Base-by-base conservation (phyloP, 306 rosid genomes). In the Macrotyloma uniflorum region DNA sequence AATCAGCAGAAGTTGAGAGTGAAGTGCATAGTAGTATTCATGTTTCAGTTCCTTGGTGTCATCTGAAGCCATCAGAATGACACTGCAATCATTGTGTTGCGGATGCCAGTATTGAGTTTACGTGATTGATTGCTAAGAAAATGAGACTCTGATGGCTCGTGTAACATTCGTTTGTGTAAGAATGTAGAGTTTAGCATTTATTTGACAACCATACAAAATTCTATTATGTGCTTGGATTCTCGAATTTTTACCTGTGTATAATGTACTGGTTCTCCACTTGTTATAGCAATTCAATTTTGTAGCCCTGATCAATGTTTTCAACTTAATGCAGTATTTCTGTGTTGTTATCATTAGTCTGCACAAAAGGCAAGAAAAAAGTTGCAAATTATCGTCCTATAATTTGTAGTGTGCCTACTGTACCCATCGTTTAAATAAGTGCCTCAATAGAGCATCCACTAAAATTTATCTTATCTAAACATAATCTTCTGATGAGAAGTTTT, bases 1-100 rank as follows among this genome's bases (percentile, higher is more conserved):
- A 75, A 72, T 78, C 46, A 65, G 58, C 36, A 76, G 90, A 84
- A 87, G 88, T 76, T 87, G 90, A 90, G 84, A 66, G 53, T 33
- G 82, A 82, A 80, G 84, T 22, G 40, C 40, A 71, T 66, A 76
- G 76, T 63, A 51, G 76, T 40, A 67, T 77, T 80, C 57, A 66
- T 38, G 72, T 79, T 18, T 47, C 50, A 71, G 80, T 67, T 9
- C 75, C 54, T 72, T 78, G 88, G 64, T 79, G 50, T 67, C 68
- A 50, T 47, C 47, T 63, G 73, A 59, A 40, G 86, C 75, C 77
- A 45, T 70, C 83, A 65, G 85, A 75, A 46, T 61, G 66, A 67
- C 76, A 66, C n/a, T 61, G 80, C 82, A 51, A 70, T 50, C 26
- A 40, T 45, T 33, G 64, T 83, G 59, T 36, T 30, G 82, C 43